Percentiles rank a stretch among this genome's conserved stretches.
Conservation (phyloP, 2,329 filamentous ascomycete species). For the Thermothelomyces thermophilus region DNA sequence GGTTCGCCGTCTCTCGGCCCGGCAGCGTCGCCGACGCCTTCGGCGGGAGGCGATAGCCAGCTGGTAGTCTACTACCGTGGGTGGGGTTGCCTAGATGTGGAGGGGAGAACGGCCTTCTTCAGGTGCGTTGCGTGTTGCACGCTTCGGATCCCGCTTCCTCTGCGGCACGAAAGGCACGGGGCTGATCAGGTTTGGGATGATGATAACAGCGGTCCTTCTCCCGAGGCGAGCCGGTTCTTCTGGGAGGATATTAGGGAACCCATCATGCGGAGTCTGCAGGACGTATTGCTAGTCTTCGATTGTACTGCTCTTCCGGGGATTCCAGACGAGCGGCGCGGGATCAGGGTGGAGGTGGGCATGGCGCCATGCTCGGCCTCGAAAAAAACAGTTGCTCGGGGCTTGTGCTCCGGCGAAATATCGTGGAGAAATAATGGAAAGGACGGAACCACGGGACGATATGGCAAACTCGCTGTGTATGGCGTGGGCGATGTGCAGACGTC, state of each 20-base stretch:
- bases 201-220: background rate
- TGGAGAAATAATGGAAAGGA: background rate
- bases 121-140: background rate
- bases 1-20: background rate
- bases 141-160: too few species aligned
- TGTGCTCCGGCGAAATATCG: conserved; percentile 10
- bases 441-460: conserved; percentile 2
- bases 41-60: conserved; percentile 1
- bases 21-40: too few species aligned
- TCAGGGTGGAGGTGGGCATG: conserved; percentile 16
- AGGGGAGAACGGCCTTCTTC: conserved; percentile 19
- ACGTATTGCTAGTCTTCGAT: conserved; percentile 22
- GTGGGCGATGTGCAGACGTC: conserved; percentile 2
- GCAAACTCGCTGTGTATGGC: conserved; percentile 17
- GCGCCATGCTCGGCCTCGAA: conserved; percentile 7
- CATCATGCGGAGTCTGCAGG: conserved; percentile 16
- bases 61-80: conserved; percentile 22
- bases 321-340: conserved; percentile 5
- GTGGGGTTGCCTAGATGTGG: conserved; percentile 15
- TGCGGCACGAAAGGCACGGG: too few species aligned
- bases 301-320: conserved; percentile 11
- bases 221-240: conserved; percentile 14
- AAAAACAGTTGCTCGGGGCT: conserved; percentile 21
- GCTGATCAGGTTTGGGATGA: background rate
- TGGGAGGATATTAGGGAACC: conserved; percentile 24